phyloP scores from a whole-genome alignment of 192 early-diverging fungal genomes.

The Coemansia sp. region DNA sequence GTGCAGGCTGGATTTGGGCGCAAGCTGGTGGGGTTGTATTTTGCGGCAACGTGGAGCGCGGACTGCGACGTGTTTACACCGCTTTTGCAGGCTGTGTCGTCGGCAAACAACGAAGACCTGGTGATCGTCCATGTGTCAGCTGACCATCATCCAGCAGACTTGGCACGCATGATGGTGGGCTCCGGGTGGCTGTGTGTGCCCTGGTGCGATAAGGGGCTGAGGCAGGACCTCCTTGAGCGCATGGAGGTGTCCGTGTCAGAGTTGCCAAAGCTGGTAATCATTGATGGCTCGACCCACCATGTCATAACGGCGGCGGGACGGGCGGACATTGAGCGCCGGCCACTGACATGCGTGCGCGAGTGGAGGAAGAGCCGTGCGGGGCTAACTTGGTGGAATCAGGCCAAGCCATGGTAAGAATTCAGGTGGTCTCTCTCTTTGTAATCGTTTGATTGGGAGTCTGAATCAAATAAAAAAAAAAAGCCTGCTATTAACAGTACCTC shows the following conservation, averaged over 20 bases:
- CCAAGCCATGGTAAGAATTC: constrained; percentile 41
- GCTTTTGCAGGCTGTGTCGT: constrained; percentile 28
- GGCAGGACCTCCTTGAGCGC: constrained; percentile 35
- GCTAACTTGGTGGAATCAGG: constrained; percentile 43
- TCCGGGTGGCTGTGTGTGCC: constrained; percentile 48
- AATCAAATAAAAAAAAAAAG: constrained; percentile 3
- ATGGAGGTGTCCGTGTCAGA: constrained; percentile 33
- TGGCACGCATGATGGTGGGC: constrained; percentile 43
- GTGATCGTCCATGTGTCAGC: constrained; percentile 40
- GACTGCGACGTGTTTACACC: constrained; percentile 53
- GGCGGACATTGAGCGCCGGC: constrained; percentile 31
- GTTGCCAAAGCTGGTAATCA: constrained; percentile 35
- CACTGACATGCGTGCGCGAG: constrained; percentile 50
- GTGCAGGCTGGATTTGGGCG: constrained; percentile 26
- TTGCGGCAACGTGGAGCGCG: constrained; percentile 52
- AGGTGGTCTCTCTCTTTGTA: constrained; percentile 1
- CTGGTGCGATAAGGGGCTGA: constrained; percentile 39
- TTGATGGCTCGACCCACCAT: constrained; percentile 46
- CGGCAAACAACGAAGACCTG: constrained; percentile 33
- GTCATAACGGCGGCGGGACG: constrained; percentile 21
- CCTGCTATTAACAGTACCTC: background rate
- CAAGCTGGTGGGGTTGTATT: constrained; percentile 39
- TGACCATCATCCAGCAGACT: constrained; percentile 47
- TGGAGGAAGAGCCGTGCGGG: constrained; percentile 39
- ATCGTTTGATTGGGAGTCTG: background rate